Conservation (phyloP, 192 early-diverging fungal genomes). For the Chytriomyces sp. region DNA sequence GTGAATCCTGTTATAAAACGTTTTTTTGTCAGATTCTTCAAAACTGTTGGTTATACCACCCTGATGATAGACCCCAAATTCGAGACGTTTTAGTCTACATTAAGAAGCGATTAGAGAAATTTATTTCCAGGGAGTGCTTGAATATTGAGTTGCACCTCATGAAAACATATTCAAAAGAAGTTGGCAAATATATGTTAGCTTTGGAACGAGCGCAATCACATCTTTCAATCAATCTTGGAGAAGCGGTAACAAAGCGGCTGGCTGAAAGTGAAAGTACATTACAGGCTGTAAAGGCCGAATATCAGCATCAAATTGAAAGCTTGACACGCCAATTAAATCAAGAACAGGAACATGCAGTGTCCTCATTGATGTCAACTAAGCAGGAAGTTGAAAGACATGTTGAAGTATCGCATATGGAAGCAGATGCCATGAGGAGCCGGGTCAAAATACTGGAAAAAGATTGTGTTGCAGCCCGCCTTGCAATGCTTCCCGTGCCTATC, state of each 20-base stretch:
- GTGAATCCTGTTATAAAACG: neutral
- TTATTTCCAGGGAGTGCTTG: neutral
- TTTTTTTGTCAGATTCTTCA: neutral
- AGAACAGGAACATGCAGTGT: neutral
- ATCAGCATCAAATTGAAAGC: slow-evolving; percentile 8
- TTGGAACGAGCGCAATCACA: slow-evolving; percentile 15
- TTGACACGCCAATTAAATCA: neutral
- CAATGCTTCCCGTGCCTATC: slow-evolving; percentile 11
- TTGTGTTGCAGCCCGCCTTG: neutral
- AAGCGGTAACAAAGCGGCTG: slow-evolving; percentile 16
- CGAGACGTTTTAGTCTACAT: neutral
- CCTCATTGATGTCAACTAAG: neutral
- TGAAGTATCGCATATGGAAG: neutral
- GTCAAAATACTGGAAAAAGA: neutral
- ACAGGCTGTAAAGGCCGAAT: neutral
- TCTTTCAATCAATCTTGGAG: slow-evolving; percentile 6
- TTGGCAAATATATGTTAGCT: neutral
- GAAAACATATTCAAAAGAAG: neutral
- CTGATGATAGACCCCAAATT: neutral
- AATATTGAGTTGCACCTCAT: neutral
- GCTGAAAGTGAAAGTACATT: neutral
- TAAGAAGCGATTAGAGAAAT: neutral
- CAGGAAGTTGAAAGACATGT: neutral
- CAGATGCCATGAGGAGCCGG: neutral
- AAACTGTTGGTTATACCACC: slow-evolving; percentile 12